Evolutionary conservation across 805 yeast species (phyloP), one percentile per base, ranked within the genome.

Genomic region (Helenozyma rhizophorensis): DNA sequence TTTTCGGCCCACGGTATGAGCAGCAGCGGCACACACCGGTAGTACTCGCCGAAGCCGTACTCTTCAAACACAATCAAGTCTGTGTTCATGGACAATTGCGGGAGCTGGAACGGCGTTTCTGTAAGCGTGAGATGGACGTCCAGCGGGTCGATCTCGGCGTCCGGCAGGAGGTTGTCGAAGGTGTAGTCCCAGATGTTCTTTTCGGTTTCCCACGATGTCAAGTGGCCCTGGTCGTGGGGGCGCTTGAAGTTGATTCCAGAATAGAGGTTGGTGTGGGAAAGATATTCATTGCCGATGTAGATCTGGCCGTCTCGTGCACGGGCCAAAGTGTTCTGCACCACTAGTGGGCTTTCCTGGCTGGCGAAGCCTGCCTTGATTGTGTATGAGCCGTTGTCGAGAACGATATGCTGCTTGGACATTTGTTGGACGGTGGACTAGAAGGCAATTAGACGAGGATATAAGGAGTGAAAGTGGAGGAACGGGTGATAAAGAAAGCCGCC

Each of bases 21-120:
- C 0, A 76, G 68, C 2, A 74, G 78, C 0, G 76, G 69, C 0
- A 83, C 75, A 14, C 84, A 74, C 37, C 95, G 68, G 42, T 79
- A 83, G 38, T 84, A 72, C 21, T 77, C 72, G 10, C 69, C 69
- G 50, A 93, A 83, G 3, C 86, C 95, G 51, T 81, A 93, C 51
- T 93, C 97, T 56, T 93, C 99, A 61, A 94, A 90, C 1, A 93
- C 73, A 0, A 93, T 83, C 59, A 88, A 96, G 54, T 93, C 97
- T 11, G 86, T 82, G 55, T 83, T 83, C 45, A 78, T 78, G 23
- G 94, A 83, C 21, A 90, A 67, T 33, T 78, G 81, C 2, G 96
- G 93, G 21, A 90, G 61, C 32, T 87, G 83, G 51, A 82, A 78
- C 15, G 95, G 90, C 4, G 86, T 67, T 49, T 93, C 97, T 2